Conservation (phyloP, 169 alveolate genomes). For the Condylostoma magnum region DNA sequence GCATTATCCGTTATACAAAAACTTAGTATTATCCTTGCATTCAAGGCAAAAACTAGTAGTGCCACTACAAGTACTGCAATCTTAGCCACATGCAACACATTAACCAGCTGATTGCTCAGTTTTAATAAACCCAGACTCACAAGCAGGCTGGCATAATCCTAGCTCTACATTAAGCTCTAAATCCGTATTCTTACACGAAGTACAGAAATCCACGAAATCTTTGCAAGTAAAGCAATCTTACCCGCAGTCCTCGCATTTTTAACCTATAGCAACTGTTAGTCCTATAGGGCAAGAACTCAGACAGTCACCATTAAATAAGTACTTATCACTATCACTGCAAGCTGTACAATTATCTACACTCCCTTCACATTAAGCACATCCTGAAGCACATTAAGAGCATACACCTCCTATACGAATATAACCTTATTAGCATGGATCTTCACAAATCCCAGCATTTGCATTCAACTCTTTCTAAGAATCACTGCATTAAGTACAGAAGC, state of each 20-base stretch:
- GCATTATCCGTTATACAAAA: slow-evolving; percentile 6
- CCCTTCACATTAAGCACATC: not conserved
- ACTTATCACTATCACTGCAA: not conserved
- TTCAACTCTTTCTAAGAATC: no score
- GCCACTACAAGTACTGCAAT: no score
- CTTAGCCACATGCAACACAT: no score
- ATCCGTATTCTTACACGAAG: not conserved
- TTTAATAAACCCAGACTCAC: no score
- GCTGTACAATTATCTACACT: not conserved
- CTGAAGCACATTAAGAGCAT: not conserved
- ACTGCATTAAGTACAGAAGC: slow-evolving; percentile 8
- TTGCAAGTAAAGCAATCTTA: not conserved
- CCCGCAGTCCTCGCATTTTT: not conserved
- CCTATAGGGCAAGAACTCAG: no score
- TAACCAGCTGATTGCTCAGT: no score
- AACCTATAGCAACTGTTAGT: not conserved
- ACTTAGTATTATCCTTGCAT: no score
- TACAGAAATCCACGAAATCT: not conserved
- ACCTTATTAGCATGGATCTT: no score
- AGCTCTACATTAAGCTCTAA: no score
- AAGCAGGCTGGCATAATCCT: no score
- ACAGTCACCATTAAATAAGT: not conserved
- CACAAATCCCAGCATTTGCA: no score
- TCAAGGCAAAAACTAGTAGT: not conserved
- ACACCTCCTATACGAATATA: no score